phyloP scores from a whole-genome alignment of 2,329 filamentous ascomycete species.

The Didymella glomerata region DNA sequence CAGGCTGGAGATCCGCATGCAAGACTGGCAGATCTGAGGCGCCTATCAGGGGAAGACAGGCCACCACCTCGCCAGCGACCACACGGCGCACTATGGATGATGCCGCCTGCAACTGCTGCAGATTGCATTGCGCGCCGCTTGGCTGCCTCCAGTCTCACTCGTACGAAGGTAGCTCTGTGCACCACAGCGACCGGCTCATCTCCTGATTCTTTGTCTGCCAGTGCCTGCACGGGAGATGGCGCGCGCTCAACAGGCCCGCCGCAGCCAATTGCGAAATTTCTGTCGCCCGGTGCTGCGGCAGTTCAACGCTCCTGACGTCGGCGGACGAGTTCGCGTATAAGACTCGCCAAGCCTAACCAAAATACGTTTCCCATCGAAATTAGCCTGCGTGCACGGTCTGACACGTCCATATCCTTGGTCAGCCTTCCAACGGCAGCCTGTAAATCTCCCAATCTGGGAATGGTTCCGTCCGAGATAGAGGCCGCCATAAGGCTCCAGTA shows the following conservation, averaged over 20 bases:
- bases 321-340: slow-evolving; percentile 27
- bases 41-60: slow-evolving; percentile 21
- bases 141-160: slow-evolving; percentile 8
- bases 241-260: slow-evolving; percentile 29
- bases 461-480: slow-evolving; percentile 22
- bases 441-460: slow-evolving; percentile 27
- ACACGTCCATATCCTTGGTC: slow-evolving; percentile 29
- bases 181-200: background rate
- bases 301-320: slow-evolving; percentile 39
- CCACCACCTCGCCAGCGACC: slow-evolving; percentile 5
- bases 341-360: slow-evolving; percentile 26
- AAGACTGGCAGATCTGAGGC: slow-evolving; percentile 21
- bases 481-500: slow-evolving; percentile 24
- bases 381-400: slow-evolving; percentile 34
- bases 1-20: slow-evolving; percentile 25
- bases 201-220: slow-evolving; percentile 9
- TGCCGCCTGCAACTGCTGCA: slow-evolving; percentile 1
- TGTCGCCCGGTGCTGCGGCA: slow-evolving; percentile 21
- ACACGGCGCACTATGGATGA: slow-evolving; percentile 3
- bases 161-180: slow-evolving; percentile 1
- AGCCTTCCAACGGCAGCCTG: slow-evolving; percentile 35
- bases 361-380: slow-evolving; percentile 26
- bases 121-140: slow-evolving; percentile 6
- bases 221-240: slow-evolving; percentile 21
- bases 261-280: slow-evolving; percentile 26